Percentiles rank a stretch among this genome's conserved stretches.
Evolutionary conservation across 116 monocot genomes (phyloP).

Genomic region (Papilionanthe hybrid): DNA sequence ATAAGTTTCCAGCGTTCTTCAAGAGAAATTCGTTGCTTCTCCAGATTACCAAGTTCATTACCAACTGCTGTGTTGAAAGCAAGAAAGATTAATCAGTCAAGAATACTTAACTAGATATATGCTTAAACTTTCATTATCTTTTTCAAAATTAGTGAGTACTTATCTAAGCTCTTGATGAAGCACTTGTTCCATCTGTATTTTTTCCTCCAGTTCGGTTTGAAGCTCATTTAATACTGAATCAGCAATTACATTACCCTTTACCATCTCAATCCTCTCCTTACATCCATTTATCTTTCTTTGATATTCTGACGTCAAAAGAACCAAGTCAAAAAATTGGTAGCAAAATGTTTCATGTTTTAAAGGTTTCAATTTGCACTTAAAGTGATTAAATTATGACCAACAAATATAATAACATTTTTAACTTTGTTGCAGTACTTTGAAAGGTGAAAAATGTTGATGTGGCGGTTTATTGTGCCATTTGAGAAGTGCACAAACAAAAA

Average conservation of each 20-base stretch:
- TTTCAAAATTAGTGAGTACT: slow-evolving; percentile 18
- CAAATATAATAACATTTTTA: background rate
- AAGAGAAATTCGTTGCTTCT: slow-evolving; percentile 34
- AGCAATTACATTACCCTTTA: slow-evolving; percentile 28
- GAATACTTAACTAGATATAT: background rate
- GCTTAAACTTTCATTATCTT: background rate
- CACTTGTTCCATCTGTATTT: slow-evolving; percentile 30
- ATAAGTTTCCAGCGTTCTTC: slow-evolving; percentile 32
- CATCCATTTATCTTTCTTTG: slow-evolving; percentile 33
- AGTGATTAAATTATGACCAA: background rate
- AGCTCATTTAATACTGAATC: slow-evolving; percentile 40
- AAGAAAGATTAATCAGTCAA: slow-evolving; percentile 7
- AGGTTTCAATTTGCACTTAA: background rate
- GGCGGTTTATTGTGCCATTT: background rate
- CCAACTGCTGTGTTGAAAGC: slow-evolving; percentile 33
- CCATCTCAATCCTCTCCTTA: slow-evolving; percentile 34
- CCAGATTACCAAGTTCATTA: slow-evolving; percentile 37
- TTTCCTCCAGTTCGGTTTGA: slow-evolving; percentile 37
- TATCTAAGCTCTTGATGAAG: slow-evolving; percentile 57
- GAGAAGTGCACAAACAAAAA: background rate
- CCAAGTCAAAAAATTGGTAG: background rate
- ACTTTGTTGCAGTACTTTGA: background rate
- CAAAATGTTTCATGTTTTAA: background rate
- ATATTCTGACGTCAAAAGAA: slow-evolving; percentile 26
- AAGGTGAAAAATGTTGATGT: background rate